These are phyloP conservation scores for Amanita phalloides DNA, from an alignment of 768 basidiomycete species.

Conservation along the genomic window DNA sequence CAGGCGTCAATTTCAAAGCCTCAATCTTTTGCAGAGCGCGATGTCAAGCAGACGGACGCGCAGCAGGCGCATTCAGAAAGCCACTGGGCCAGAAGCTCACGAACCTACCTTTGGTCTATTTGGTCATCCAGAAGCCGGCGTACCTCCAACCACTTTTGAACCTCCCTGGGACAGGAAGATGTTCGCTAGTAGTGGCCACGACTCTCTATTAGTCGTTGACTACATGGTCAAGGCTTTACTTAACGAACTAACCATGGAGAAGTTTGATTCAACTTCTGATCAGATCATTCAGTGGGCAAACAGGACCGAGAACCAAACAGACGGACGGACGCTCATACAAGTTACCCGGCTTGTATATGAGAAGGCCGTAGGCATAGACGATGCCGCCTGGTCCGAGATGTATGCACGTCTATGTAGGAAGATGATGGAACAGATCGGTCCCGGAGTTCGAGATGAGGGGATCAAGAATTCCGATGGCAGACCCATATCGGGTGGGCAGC, in stretches of 20 bases:
- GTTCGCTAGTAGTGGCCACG: conserved; percentile 32
- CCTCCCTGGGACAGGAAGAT: conserved; percentile 68
- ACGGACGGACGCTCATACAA: conserved; percentile 89
- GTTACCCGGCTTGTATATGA: conserved; percentile 96
- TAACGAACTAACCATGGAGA: conserved; percentile 95
- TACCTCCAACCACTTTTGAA: conserved; percentile 32
- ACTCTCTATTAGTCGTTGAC: conserved; percentile 80
- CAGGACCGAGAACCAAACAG: conserved; percentile 84
- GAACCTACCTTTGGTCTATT: conserved; percentile 21
- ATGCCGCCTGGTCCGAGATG: conserved; percentile 94
- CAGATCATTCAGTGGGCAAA: conserved; percentile 96
- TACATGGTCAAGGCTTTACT: conserved; percentile 87
- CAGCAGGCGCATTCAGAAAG: conserved; percentile 74
- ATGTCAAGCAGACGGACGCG: conserved; percentile 52
- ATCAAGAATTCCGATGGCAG: conserved; percentile 75
- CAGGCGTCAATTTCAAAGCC: too few species aligned
- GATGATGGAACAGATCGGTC: conserved; percentile 90
- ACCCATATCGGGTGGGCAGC: conserved; percentile 84
- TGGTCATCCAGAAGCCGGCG: conserved; percentile 18
- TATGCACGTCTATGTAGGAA: conserved; percentile 91
- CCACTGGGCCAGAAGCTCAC: conserved; percentile 25
- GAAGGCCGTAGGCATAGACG: conserved; percentile 76
- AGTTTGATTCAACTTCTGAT: conserved; percentile 90
- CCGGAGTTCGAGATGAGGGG: conserved; percentile 80
- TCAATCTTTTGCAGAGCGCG: conserved; percentile 14